phyloP scores from a whole-genome alignment of 2,329 filamentous ascomycete genomes.

The Xylariales sp. region DNA sequence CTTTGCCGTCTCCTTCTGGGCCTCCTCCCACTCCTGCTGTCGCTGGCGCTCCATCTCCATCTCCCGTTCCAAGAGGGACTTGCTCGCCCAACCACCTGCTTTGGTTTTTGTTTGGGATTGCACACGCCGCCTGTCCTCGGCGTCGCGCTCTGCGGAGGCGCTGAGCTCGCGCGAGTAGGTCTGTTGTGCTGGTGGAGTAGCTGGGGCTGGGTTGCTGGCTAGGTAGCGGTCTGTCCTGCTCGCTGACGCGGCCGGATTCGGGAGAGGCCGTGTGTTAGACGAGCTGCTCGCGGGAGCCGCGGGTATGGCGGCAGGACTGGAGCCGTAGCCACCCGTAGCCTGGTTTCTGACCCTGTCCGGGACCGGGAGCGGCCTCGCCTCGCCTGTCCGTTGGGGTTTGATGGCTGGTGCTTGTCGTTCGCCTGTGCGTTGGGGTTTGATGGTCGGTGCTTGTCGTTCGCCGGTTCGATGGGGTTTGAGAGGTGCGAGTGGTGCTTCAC shows the following conservation, averaged over 20 bases:
- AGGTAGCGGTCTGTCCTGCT: conserved; percentile 57
- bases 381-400: conserved; percentile 34
- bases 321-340: conserved; percentile 22
- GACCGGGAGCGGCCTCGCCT: conserved; percentile 50
- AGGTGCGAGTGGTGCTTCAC: conserved; percentile 25
- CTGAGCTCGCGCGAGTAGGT: conserved; percentile 53
- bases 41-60: conserved; percentile 76
- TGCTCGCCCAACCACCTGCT: conserved; percentile 58
- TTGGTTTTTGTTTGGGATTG: conserved; percentile 58
- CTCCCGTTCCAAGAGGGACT: conserved; percentile 70
- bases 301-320: conserved; percentile 15
- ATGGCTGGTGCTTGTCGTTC: conserved; percentile 27
- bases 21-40: conserved; percentile 75
- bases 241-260: conserved; percentile 19
- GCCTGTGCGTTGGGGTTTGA: conserved; percentile 34
- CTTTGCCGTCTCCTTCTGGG: conserved; percentile 60
- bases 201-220: conserved; percentile 47
- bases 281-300: conserved; percentile 14
- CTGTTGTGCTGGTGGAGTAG: conserved; percentile 33
- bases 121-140: conserved; percentile 55
- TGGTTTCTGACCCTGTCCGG: conserved; percentile 27
- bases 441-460: conserved; percentile 16
- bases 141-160: conserved; percentile 56
- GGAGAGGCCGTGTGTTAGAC: conserved; percentile 21
- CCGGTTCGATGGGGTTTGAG: conserved; percentile 26